Conservation (phyloP, 2,329 filamentous ascomycete species). For the Claviceps sp. region DNA sequence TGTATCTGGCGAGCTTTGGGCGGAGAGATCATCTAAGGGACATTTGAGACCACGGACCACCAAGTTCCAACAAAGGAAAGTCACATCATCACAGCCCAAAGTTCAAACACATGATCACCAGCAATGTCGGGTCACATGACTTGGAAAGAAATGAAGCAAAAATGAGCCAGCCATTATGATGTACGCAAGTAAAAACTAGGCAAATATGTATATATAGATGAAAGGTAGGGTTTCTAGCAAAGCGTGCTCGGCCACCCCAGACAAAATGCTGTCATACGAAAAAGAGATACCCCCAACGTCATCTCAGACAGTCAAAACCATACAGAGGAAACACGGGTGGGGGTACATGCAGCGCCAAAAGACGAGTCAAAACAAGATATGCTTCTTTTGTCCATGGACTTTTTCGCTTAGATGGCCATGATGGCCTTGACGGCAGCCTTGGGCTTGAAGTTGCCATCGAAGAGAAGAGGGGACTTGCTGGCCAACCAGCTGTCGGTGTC, state of each 20-base stretch:
- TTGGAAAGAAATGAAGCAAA: background rate
- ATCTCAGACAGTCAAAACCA: background rate
- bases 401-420: background rate
- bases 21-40: too few relatives aligned
- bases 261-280: background rate
- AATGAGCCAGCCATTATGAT: background rate
- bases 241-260: background rate
- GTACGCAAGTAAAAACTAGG: background rate
- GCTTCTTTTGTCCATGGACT: too few relatives aligned
- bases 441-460: slow-evolving; percentile 29
- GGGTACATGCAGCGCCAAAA: background rate
- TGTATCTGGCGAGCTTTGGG: too few relatives aligned
- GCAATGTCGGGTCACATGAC: background rate
- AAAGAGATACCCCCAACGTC: background rate
- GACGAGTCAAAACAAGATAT: background rate
- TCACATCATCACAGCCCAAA: too few relatives aligned
- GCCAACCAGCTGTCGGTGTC: slow-evolving; percentile 34
- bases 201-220: background rate
- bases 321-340: background rate
- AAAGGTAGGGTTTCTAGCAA: background rate
- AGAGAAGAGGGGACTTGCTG: slow-evolving; percentile 36
- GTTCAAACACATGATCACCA: too few relatives aligned
- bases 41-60: too few relatives aligned
- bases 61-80: too few relatives aligned
- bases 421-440: background rate